Percentiles rank a stretch among this genome's conserved stretches.
These are phyloP conservation scores for Flagelloscypha sp. DNA, from an alignment of 768 basidiomycete genomes.

Conservation along the genomic window DNA sequence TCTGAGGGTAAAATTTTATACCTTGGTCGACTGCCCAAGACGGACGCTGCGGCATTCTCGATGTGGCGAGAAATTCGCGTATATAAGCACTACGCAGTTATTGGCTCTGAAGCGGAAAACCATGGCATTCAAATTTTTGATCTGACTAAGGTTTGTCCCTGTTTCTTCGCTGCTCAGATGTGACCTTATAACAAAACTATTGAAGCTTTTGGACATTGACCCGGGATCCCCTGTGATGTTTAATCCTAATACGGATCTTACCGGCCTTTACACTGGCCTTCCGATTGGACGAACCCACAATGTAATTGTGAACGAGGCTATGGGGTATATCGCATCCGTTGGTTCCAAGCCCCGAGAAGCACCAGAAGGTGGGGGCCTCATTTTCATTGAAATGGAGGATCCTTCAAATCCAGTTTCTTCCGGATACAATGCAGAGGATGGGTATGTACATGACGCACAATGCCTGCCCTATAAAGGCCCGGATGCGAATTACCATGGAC, in stretches of 20 bases:
- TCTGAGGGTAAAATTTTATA: too few species aligned
- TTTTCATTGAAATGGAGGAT: slow-evolving; percentile 22
- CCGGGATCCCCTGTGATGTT: slow-evolving; percentile 16
- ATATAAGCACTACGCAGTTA: slow-evolving; percentile 15
- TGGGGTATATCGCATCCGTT: slow-evolving; percentile 17
- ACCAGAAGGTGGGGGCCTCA: slow-evolving; percentile 14
- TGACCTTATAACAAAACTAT: background rate
- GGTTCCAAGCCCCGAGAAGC: slow-evolving; percentile 16
- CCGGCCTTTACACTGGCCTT: slow-evolving; percentile 16
- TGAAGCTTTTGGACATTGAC: slow-evolving; percentile 11
- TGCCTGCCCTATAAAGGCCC: slow-evolving; percentile 23
- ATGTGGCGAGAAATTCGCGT: slow-evolving; percentile 21
- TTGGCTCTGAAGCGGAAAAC: slow-evolving; percentile 18
- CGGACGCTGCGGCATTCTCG: slow-evolving; percentile 10
- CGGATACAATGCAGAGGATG: slow-evolving; percentile 19
- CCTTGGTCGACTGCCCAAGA: slow-evolving; percentile 19
- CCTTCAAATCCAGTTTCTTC: slow-evolving; percentile 16
- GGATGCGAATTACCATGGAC: slow-evolving; percentile 18
- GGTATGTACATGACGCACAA: slow-evolving; percentile 25
- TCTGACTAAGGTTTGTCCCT: slow-evolving; percentile 17
- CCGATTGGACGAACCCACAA: slow-evolving; percentile 22
- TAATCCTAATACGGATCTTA: slow-evolving; percentile 10
- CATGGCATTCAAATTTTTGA: slow-evolving; percentile 23
- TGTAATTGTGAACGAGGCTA: slow-evolving; percentile 16
- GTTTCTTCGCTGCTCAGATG: background rate